These are phyloP conservation scores for Telopea speciosissima DNA, from an alignment of 177 flowering plant genomes.

Conservation along the genomic window DNA sequence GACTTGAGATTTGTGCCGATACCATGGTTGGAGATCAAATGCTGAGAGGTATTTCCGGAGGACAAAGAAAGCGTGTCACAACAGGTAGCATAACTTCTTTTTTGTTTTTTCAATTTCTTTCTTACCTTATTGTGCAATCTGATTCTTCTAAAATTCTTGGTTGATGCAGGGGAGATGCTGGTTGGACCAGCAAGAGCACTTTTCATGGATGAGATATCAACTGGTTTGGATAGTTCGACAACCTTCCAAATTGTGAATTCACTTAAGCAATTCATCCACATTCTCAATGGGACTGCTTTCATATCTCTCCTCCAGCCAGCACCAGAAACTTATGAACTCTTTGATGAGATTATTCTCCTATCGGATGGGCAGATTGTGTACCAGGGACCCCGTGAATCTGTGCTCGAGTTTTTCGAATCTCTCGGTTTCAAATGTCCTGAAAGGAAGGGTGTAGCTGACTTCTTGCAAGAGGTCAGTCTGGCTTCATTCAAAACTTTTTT, in stretches of 20 bases:
- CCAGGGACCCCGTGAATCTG: slow-evolving; percentile 1
- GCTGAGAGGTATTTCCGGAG: too few relatives aligned
- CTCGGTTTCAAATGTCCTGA: not conserved
- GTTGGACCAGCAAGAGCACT: slow-evolving; percentile 28
- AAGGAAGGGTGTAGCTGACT: not conserved
- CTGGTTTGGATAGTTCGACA: not conserved
- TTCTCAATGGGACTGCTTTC: slow-evolving; percentile 18
- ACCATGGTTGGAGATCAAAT: too few relatives aligned
- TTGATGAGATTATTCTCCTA: slow-evolving; percentile 35
- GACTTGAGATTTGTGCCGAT: too few relatives aligned
- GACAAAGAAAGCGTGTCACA: too few relatives aligned
- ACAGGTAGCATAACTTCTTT: too few relatives aligned
- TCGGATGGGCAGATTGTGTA: slow-evolving; percentile 32
- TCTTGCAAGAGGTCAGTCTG: not conserved
- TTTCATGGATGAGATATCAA: not conserved
- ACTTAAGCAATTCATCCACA: slow-evolving; percentile 18
- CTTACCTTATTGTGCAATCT: too few relatives aligned
- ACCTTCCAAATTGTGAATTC: slow-evolving; percentile 36
- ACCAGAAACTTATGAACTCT: slow-evolving; percentile 34
- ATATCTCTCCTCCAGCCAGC: slow-evolving; percentile 32
- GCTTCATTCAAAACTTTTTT: too few relatives aligned
- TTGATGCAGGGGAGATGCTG: slow-evolving; percentile 29
- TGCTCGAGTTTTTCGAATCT: not conserved
- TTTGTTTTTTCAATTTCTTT: too few relatives aligned
- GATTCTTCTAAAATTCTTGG: too few relatives aligned